phyloP scores from a whole-genome alignment of 2,329 filamentous ascomycete genomes.

The Spiromastix sp. region DNA sequence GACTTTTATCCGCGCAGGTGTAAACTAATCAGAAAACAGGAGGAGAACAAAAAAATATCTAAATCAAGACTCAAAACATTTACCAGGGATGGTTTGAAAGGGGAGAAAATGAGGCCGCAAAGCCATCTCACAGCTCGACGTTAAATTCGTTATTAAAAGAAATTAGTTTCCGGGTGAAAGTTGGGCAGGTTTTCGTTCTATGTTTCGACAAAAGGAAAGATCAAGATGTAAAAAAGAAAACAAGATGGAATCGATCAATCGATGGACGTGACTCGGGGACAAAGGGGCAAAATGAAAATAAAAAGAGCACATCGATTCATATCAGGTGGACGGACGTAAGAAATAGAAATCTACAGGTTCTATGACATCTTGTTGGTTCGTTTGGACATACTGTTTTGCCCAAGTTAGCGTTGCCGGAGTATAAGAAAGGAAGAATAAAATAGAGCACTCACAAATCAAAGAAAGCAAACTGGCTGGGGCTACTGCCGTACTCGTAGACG shows the following conservation, averaged over 20 bases:
- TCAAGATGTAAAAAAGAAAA: neutral
- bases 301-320: neutral
- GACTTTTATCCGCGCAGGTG: no score
- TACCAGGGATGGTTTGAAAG: no score
- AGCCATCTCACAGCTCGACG: no score
- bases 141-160: no score
- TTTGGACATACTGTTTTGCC: conserved; percentile 3
- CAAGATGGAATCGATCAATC: neutral
- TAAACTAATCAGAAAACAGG: no score
- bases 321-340: neutral
- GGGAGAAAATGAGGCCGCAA: no score
- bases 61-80: no score
- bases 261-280: no score
- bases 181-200: no score
- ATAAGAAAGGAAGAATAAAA: neutral
- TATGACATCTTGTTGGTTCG: conserved; percentile 2
- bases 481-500: conserved; percentile 89
- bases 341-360: neutral
- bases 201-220: no score
- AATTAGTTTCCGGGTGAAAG: no score
- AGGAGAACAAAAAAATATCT: no score
- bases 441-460: conserved; percentile 79
- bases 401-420: neutral
- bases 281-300: neutral
- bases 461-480: conserved; percentile 92